phyloP scores from a whole-genome alignment of 768 basidiomycete genomes.

The Hericium erinaceus region DNA sequence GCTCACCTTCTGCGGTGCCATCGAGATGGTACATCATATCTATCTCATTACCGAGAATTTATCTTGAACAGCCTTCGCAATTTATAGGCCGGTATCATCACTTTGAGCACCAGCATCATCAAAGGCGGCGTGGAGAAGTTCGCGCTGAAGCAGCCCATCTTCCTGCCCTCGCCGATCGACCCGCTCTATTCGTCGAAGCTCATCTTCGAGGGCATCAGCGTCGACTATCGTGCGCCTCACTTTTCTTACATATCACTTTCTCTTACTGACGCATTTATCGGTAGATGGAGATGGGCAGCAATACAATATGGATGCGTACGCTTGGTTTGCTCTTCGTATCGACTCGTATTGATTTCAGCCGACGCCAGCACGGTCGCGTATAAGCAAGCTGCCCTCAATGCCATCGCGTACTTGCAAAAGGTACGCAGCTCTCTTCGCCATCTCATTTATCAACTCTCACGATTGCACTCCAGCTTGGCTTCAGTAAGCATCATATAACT shows the following conservation, averaged over 20 bases:
- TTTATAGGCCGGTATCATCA: constrained; percentile 56
- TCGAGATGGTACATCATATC: constrained; percentile 48
- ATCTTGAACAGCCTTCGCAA: no score
- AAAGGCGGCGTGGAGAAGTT: constrained; percentile 70
- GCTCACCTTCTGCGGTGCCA: constrained; percentile 70
- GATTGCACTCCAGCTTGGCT: constrained; percentile 43
- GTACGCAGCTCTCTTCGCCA: constrained; percentile 20
- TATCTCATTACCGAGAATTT: no score
- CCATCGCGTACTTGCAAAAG: constrained; percentile 66
- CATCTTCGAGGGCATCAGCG: constrained; percentile 68
- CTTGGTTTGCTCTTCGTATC: neutral
- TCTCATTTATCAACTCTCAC: neutral
- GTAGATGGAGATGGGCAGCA: constrained; percentile 66
- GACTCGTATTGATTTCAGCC: neutral
- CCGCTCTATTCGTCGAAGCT: constrained; percentile 70
- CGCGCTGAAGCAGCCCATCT: constrained; percentile 65
- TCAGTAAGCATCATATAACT: constrained; percentile 36
- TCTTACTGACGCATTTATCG: neutral
- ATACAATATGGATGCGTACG: constrained; percentile 70
- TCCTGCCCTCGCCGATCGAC: constrained; percentile 67
- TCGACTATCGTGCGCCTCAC: constrained; percentile 48
- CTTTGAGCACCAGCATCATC: constrained; percentile 63
- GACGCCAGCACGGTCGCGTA: constrained; percentile 55
- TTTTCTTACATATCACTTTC: neutral
- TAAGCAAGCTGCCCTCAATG: constrained; percentile 71